phyloP scores from a whole-genome alignment of 345 rosid genomes.

The Eucalyptus globulus region DNA sequence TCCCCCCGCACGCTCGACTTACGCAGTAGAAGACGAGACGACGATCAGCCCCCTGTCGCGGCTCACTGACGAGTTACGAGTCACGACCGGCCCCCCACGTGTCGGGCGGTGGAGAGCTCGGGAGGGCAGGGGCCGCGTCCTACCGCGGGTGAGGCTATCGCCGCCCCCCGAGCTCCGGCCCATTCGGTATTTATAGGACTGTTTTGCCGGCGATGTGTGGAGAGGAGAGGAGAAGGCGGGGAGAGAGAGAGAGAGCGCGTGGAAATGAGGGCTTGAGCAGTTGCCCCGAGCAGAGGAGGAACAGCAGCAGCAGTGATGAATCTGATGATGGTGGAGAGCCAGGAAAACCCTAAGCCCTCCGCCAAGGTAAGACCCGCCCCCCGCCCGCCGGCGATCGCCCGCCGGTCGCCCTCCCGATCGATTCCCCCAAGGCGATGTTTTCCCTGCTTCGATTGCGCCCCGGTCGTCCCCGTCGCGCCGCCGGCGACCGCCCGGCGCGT shows the following conservation, averaged over 20 bases:
- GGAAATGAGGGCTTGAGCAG: neutral
- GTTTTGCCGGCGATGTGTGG: neutral
- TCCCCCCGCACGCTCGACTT: neutral
- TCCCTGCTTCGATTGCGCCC: neutral
- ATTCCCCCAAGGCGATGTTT: neutral
- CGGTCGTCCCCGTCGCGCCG: neutral
- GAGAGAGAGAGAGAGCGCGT: too few relatives aligned
- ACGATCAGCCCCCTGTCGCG: neutral
- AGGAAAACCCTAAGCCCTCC: conserved; percentile 5
- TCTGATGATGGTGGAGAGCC: neutral
- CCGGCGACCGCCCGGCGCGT: rapidly evolving
- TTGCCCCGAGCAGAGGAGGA: neutral
- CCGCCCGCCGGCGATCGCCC: neutral
- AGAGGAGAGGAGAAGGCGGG: too few relatives aligned
- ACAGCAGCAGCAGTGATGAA: neutral
- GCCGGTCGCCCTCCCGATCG: neutral
- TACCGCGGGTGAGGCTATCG: neutral
- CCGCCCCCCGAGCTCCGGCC: neutral
- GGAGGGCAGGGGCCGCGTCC: neutral
- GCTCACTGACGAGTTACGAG: neutral
- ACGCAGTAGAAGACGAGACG: neutral
- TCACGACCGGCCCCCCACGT: neutral
- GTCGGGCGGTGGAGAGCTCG: neutral
- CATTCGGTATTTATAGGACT: neutral
- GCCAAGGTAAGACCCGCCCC: neutral